phyloP scores from a whole-genome alignment of 495 filamentous ascomycete species.

The Aspergillus sclerotioniger region DNA sequence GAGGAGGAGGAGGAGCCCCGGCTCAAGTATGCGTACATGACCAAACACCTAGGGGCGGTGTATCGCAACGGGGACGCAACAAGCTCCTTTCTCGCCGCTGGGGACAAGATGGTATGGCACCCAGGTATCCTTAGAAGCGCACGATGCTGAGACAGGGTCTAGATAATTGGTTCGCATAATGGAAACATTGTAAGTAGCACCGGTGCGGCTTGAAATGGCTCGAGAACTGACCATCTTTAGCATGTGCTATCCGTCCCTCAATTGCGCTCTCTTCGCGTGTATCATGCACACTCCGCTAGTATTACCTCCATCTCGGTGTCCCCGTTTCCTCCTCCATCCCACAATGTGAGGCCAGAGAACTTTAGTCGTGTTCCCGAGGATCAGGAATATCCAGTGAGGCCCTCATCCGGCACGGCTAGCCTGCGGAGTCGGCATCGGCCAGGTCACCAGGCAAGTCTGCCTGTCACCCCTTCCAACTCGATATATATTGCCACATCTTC shows the following conservation, averaged over 20 bases:
- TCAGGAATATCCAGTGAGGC: conserved; percentile 38
- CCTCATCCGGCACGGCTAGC: conserved; percentile 46
- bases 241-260: conserved; percentile 81
- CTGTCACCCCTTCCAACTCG: conserved; percentile 73
- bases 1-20: conserved; percentile 91
- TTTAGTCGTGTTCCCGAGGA: conserved; percentile 50
- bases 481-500: conserved; percentile 93
- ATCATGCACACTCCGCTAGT: conserved; percentile 88
- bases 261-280: conserved; percentile 74
- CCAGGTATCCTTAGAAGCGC: not conserved
- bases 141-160: conserved; percentile 23
- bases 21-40: conserved; percentile 87
- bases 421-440: conserved; percentile 51
- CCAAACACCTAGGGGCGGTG: conserved; percentile 70
- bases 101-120: conserved; percentile 86
- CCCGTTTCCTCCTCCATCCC: conserved; percentile 76
- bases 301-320: conserved; percentile 88
- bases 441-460: conserved; percentile 43
- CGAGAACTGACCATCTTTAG: conserved; percentile 45
- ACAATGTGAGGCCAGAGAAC: conserved; percentile 54
- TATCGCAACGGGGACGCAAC: conserved; percentile 96
- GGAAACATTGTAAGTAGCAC: conserved; percentile 79
- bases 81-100: conserved; percentile 81
- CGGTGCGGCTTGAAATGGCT: conserved; percentile 1
- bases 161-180: conserved; percentile 95